Conservation (phyloP, 108 stramenopile genomes). For the Fistulifera solaris region DNA sequence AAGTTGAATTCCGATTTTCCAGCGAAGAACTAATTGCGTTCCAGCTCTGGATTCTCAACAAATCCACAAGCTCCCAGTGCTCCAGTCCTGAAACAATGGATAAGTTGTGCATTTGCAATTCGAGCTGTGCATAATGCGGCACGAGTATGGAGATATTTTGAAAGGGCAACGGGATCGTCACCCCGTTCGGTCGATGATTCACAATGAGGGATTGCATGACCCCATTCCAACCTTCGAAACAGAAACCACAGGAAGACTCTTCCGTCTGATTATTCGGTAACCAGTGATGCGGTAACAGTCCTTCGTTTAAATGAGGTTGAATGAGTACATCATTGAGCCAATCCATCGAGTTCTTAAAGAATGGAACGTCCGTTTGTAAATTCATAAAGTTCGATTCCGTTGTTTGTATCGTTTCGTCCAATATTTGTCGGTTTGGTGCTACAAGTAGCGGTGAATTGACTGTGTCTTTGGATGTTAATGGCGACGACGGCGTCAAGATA, state of each 20-base stretch:
- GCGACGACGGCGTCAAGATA: conserved; percentile 4
- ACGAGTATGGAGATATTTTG: conserved; percentile 34
- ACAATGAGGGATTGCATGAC: conserved; percentile 30
- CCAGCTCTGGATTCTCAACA: conserved; percentile 20
- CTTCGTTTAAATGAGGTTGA: conserved; percentile 9
- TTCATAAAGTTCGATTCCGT: no score
- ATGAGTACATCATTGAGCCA: conserved; percentile 29
- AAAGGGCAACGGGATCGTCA: conserved; percentile 19
- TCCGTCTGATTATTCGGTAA: no score
- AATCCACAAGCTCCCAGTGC: conserved; percentile 28
- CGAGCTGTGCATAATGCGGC: conserved; percentile 21
- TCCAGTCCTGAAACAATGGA: conserved; percentile 41
- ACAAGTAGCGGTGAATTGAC: background rate
- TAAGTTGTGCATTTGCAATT: conserved; percentile 15
- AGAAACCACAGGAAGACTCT: conserved; percentile 29
- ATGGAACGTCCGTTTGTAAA: conserved; percentile 6
- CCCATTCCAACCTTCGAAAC: conserved; percentile 62
- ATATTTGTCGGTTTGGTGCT: no score
- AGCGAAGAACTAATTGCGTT: conserved; percentile 1
- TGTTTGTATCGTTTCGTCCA: no score
- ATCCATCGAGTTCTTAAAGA: conserved; percentile 9
- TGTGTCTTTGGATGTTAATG: background rate
- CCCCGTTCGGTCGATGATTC: conserved; percentile 3
- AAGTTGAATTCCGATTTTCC: background rate
- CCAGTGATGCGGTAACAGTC: conserved; percentile 26